phyloP scores from a whole-genome alignment of 2,329 filamentous ascomycete species.

The Fusarium proliferatum region DNA sequence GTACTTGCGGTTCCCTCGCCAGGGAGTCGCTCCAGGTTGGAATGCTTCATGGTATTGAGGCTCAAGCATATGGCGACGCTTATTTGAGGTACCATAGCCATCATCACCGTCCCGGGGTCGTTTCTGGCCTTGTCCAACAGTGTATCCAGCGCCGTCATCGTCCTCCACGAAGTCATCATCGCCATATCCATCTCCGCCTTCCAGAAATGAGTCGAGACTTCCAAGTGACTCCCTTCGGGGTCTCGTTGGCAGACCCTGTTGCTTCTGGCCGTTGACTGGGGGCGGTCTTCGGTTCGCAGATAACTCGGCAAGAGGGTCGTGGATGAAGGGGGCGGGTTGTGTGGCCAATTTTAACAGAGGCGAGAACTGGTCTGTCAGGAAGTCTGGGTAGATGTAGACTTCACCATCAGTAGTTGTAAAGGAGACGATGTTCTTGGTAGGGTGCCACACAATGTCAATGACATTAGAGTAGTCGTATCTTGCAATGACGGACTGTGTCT shows the following conservation, averaged over 20 bases:
- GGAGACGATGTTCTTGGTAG: conserved; percentile 85
- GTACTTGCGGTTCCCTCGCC: conserved; percentile 94
- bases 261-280: conserved; percentile 65
- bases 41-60: conserved; percentile 85
- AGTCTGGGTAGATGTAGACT: conserved; percentile 86
- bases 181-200: conserved; percentile 63
- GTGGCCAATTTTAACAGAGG: conserved; percentile 66
- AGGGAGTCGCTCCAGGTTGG: conserved; percentile 94
- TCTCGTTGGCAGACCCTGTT: conserved; percentile 59
- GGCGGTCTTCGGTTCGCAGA: conserved; percentile 71
- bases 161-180: conserved; percentile 91
- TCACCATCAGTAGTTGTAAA: conserved; percentile 95
- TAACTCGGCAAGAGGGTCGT: conserved; percentile 79
- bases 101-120: conserved; percentile 66
- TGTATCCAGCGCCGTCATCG: conserved; percentile 94
- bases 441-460: conserved; percentile 90
- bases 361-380: conserved; percentile 68
- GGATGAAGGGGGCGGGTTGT: conserved; percentile 87
- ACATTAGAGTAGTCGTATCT: conserved; percentile 85
- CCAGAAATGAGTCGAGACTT: conserved; percentile 84
- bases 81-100: conserved; percentile 56
- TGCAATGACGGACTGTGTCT: conserved; percentile 83
- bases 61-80: conserved; percentile 61
- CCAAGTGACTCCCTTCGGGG: conserved; percentile 74
- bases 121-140: conserved; percentile 65